Conservation (phyloP, 306 rosid species). For the Prosopis cineraria region DNA sequence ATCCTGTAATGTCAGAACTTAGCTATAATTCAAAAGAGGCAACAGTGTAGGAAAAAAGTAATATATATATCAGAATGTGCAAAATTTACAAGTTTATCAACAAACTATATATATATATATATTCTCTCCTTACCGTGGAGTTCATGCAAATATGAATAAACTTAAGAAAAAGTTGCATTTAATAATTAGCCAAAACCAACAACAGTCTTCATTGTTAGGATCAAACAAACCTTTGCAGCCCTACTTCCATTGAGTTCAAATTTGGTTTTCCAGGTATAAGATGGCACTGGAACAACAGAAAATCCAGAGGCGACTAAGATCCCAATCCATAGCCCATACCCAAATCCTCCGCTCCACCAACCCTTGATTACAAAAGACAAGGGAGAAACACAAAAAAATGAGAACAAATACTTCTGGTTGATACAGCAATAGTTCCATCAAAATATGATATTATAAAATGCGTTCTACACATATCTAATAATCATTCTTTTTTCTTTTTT, state of each 20-base stretch:
- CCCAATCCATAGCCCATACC: slow-evolving; percentile 13
- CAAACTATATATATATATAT: neutral
- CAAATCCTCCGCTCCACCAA: slow-evolving; percentile 10
- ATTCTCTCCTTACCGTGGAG: neutral
- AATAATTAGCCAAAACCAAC: neutral
- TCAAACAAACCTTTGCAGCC: slow-evolving; percentile 9
- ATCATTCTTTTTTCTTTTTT: no score
- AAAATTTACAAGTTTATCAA: neutral
- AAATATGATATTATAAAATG: neutral
- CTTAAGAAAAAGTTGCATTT: neutral
- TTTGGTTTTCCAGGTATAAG: neutral
- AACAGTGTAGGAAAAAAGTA: neutral
- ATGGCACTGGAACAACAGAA: slow-evolving; percentile 15
- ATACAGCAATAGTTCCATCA: neutral
- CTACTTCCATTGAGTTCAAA: slow-evolving; percentile 1
- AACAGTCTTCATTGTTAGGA: neutral
- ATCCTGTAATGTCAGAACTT: neutral
- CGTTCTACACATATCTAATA: neutral
- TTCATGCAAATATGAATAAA: neutral
- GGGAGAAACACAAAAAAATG: neutral
- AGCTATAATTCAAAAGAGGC: neutral
- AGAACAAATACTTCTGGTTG: neutral
- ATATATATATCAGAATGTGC: neutral
- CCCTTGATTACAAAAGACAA: neutral
- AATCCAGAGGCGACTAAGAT: slow-evolving; percentile 2